Evolutionary conservation across 2,329 filamentous ascomycete genomes (phyloP), one percentile per base, ranked within the genome.

Genomic region (Cercospora berteroae): DNA sequence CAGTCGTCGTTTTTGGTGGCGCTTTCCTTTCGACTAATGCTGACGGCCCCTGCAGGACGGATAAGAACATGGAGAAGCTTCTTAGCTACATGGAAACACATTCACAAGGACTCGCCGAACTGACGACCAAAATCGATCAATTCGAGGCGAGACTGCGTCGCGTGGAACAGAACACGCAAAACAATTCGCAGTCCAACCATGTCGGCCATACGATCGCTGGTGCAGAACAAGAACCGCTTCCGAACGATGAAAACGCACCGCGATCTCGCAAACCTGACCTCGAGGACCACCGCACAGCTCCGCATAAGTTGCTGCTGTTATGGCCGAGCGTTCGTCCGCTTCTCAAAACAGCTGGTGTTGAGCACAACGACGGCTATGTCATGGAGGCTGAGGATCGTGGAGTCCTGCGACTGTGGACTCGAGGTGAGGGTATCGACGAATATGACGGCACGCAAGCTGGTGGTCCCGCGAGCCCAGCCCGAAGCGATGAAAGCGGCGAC

Each of bases 241-340:
- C 48, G 70, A 72, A 64, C 70, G 75, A 71, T 13, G 83, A 64
- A 39, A 59, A 60, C 50, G 33, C 59, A 29, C 33, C 48, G 44
- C 13, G 36, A 48, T 33, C 23, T 13, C 85, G 1, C 60, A 86
- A 91, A 13, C 87, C 90, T 1, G 91, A 96, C 65, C 91, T 93
- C 0, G 87, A 89, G 29, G 92, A 96, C 72, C 94, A 98, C 75
- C 96, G 92, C 0, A 97, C 94, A 0, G 88, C 93, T n/a, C 93
- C 93, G 1, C 92, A 95, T 60, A 87, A 93, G 69, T 82, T 98
- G 18, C 81, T 98, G 80, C 83, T 76, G 80, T 84, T 69, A 76
- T 97, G 75, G 88, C 92, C 36, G 64, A 79, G 66, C 72, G 83
- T 74, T 69, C 57, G 77, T 74, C 67, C 79, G 71, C 71, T 80